Evolutionary conservation across 345 rosid genomes (phyloP), one percentile per base, ranked within the genome.

Genomic region (Ceriops decandra): DNA sequence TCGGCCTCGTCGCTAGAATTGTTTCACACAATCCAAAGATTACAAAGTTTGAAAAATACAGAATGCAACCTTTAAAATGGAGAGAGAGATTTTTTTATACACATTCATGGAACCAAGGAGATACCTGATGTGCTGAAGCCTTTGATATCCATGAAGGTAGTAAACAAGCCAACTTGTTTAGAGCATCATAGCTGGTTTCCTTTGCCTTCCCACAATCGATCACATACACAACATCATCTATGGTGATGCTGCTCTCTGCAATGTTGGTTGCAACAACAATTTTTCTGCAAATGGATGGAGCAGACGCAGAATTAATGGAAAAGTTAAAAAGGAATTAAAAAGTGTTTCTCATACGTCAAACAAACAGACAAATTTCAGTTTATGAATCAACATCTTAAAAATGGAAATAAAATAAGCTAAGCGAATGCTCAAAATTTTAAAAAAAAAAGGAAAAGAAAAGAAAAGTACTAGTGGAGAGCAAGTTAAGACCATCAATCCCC

Each of bases 131-230:
- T 5, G 90, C 93, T 60, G 98, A 93, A 78, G 97, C 98, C 82
- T 88, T 93, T 51, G 98, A 93, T 75, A 89, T 89, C 98, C 98
- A 91, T 57, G 95, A 91, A 71, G 98, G 96, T 64, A 93, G 75
- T 57, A 93, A 84, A 81, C 98, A 93, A 28, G 98, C 93, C 79
- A 93, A 82, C 80, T 93, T 93, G 85, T 93, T 91, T 67, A 91
- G 84, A 77, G 97, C 98, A 84, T 93, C 98, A 71, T 93, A 93
- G 77, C 97, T 93, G 65, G 93, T 91, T 85, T 93, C 98, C 72
- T 91, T 93, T 68, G 96, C 95, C 85, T 93, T 93, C 73, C 97
- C 97, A 57, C 95, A 93, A 80, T 93, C 98, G 66, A 91, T 83
- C 78, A 93, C 98, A 81, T 88, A 91, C 69, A 89, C 97, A 75